Percentiles rank a stretch among this genome's conserved stretches.
phyloP scores from a whole-genome alignment of 2,329 filamentous ascomycete species.

The Ophiosphaerella herpotricha region DNA sequence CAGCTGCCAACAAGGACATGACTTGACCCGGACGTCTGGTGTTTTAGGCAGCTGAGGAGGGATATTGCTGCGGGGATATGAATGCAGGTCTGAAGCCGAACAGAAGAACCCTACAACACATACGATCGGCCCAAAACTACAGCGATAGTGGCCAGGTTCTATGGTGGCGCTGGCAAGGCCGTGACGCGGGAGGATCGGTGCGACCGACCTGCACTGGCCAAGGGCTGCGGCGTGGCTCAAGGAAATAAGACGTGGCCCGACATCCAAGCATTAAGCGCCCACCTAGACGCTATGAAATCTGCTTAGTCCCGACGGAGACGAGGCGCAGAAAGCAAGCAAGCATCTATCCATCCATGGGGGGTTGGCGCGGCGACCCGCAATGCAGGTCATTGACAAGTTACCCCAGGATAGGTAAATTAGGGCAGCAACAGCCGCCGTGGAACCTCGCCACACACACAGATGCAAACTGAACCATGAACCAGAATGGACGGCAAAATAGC shows the following conservation, averaged over 20 bases:
- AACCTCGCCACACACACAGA: slow-evolving; percentile 12
- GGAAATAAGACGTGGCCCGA: slow-evolving; percentile 19
- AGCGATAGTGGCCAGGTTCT: slow-evolving; percentile 4
- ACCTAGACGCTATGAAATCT: slow-evolving; percentile 16
- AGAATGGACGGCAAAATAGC: slow-evolving; percentile 25
- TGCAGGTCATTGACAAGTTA: slow-evolving; percentile 17
- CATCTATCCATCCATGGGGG: not conserved
- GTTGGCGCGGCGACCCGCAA: slow-evolving; percentile 1
- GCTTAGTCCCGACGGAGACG: slow-evolving; percentile 10
- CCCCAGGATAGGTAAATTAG: slow-evolving; percentile 2
- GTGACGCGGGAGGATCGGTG: slow-evolving; percentile 17
- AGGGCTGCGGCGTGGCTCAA: slow-evolving; percentile 20
- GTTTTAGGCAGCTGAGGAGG: slow-evolving; percentile 16
- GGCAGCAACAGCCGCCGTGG: slow-evolving; percentile 24
- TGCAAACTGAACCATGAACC: slow-evolving; percentile 15
- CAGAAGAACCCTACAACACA: slow-evolving; percentile 13
- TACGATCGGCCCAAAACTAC: slow-evolving; percentile 5
- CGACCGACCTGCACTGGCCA: slow-evolving; percentile 4
- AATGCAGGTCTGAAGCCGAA: slow-evolving; percentile 6
- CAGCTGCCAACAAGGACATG: slow-evolving; percentile 4
- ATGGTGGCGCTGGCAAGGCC: slow-evolving; percentile 10
- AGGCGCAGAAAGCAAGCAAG: not conserved
- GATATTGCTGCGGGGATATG: slow-evolving; percentile 7
- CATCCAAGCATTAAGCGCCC: slow-evolving; percentile 28
- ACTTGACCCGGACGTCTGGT: slow-evolving; percentile 11